Base-by-base conservation (phyloP, 495 filamentous ascomycete genomes). In the Poronia punctata region DNA sequence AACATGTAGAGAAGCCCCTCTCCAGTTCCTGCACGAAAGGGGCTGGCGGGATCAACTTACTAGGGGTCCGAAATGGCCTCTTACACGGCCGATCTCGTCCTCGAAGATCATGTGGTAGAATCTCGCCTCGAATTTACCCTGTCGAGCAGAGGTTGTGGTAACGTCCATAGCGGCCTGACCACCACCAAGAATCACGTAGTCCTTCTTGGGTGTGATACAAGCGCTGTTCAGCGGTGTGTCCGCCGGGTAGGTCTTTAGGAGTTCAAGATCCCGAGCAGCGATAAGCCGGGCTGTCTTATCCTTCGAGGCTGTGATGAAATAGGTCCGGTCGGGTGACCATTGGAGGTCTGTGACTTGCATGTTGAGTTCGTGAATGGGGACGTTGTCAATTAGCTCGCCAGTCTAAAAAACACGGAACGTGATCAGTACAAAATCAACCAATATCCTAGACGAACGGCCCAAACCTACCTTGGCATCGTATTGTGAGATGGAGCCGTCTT, bases 71-170 rank as follows among this genome's bases (percentile, higher is more conserved):
- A 98, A 98, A 66, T 98, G 92, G 32, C 92, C 92, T 52, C 87
- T 74, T 48, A 98, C 92, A 64, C 92, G 79, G 47, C 92, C 93
- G 60, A 96, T 93, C 74, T 98, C 92, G 61, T 96, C 90, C 66
- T 94, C 88, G 63, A 98, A 96, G 54, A 98, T 79, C 72, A 90
- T 95, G 78, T 98, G 92, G 74, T 94, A 98, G 75, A 98, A 96
- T 36, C 92, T 78, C 17, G 92, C 93, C 64, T 98, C 92, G 73
- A 98, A 98, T 67, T 96, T 96, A 64, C 92, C 92, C 66, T 97
- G 92, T 34, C 92, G 77, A 8, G 86, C 79, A 19, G 81, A 82
- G 27, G 92, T 98, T 12, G 85, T 93, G n/a, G 92, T 98, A 62
- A 98, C 92, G 64, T 96, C 92, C 86, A 95, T 95, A 53, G 92